Conservation (phyloP, 2,329 filamentous ascomycete species). For the Cercospora sesami region DNA sequence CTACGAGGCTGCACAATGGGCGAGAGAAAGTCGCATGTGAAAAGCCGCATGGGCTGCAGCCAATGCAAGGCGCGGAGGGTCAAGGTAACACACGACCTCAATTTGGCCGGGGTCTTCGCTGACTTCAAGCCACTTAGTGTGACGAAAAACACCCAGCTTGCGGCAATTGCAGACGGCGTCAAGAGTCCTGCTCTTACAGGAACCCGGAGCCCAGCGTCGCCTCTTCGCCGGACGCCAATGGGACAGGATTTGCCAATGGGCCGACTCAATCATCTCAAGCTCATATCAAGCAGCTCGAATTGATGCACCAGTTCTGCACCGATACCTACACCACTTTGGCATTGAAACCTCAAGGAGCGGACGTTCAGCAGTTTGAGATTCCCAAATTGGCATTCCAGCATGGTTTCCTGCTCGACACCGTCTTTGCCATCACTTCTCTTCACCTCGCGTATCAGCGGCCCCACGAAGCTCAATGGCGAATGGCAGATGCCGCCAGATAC, state of each 20-base stretch:
- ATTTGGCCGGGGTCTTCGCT: not conserved
- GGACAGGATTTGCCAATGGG: constrained; percentile 13
- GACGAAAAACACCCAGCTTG: constrained; percentile 26
- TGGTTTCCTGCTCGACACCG: constrained; percentile 26
- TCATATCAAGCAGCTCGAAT: constrained; percentile 28
- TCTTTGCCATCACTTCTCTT: constrained; percentile 29
- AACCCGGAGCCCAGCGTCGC: constrained; percentile 17
- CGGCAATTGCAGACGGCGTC: constrained; percentile 26
- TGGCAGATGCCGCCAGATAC: constrained; percentile 25
- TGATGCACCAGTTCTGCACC: constrained; percentile 30
- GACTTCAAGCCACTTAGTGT: constrained; percentile 15
- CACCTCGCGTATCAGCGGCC: constrained; percentile 26
- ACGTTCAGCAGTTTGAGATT: constrained; percentile 20
- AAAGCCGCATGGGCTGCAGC: constrained; percentile 31
- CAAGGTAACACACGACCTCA: constrained; percentile 24
- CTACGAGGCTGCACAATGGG: constrained; percentile 2
- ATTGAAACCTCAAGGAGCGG: constrained; percentile 9
- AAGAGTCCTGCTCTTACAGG: constrained; percentile 30
- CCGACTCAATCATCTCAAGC: not conserved
- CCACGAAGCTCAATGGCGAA: constrained; percentile 13
- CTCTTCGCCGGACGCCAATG: constrained; percentile 18
- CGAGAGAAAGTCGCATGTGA: constrained; percentile 30
- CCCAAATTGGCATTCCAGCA: constrained; percentile 27
- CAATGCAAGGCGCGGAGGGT: constrained; percentile 35
- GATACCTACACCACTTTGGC: constrained; percentile 24